These are phyloP conservation scores for Nepenthes mirabilis DNA, from an alignment of 148 eudicot genomes.

Conservation along the genomic window DNA sequence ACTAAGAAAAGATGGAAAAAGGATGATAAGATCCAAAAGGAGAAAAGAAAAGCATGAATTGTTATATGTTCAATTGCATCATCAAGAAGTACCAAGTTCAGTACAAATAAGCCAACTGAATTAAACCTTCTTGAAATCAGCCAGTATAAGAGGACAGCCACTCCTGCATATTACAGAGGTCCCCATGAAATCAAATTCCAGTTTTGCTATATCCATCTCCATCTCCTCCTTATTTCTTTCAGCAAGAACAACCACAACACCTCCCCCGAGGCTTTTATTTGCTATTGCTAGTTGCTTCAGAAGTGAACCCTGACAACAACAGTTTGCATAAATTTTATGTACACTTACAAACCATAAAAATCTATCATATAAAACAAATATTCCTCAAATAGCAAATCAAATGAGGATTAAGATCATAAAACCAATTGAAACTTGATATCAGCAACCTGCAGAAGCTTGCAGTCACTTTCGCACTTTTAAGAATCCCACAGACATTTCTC, in stretches of 20 bases:
- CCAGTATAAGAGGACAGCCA: slow-evolving; percentile 96
- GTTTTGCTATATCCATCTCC: slow-evolving; percentile 88
- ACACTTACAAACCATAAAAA: neutral
- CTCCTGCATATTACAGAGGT: slow-evolving; percentile 91
- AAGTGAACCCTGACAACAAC: slow-evolving; percentile 64
- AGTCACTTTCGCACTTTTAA: too few relatives aligned
- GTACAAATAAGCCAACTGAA: neutral
- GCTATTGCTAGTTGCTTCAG: slow-evolving; percentile 89
- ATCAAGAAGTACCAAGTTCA: neutral
- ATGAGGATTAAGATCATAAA: too few relatives aligned
- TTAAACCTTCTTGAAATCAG: slow-evolving; percentile 77
- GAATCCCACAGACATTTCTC: too few relatives aligned
- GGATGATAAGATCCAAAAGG: neutral
- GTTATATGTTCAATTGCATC: neutral
- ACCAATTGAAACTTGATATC: too few relatives aligned
- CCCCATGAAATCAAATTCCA: slow-evolving; percentile 92
- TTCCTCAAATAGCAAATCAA: neutral
- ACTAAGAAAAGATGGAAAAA: neutral
- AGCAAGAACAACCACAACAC: slow-evolving; percentile 85
- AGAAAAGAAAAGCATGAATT: neutral
- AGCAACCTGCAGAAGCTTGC: too few relatives aligned
- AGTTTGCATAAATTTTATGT: neutral
- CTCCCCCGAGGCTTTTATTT: slow-evolving; percentile 90
- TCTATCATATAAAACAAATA: neutral
- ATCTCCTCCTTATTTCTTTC: slow-evolving; percentile 95